These are phyloP conservation scores for Rhododendron williamsianum DNA, from an alignment of 148 eudicot genomes.

Conservation along the genomic window DNA sequence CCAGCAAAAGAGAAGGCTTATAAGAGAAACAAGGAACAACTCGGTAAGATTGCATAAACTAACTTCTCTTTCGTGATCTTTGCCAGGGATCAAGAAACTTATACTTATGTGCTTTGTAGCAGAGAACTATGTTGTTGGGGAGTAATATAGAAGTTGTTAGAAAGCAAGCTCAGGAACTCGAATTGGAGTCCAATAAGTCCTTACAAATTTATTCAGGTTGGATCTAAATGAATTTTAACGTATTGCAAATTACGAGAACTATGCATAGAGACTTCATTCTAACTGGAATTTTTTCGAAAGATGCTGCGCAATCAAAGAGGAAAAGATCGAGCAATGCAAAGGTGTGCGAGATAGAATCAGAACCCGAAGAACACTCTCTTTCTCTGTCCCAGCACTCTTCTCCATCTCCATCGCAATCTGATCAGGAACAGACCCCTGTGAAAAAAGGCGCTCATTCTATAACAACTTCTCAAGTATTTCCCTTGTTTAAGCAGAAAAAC, in stretches of 20 bases:
- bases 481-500: constrained; percentile 32
- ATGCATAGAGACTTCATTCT: neutral
- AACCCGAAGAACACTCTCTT: constrained; percentile 69
- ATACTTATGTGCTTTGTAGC: constrained; percentile 7
- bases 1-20: constrained; percentile 30
- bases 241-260: neutral
- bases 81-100: neutral
- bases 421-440: constrained; percentile 55
- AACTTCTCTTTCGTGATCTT: neutral
- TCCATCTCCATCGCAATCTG: constrained; percentile 81
- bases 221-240: neutral
- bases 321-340: constrained; percentile 41
- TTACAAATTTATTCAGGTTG: constrained; percentile 31
- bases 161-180: constrained; percentile 26
- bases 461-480: constrained; percentile 28
- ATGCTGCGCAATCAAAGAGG: constrained; percentile 44
- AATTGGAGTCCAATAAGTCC: constrained; percentile 15
- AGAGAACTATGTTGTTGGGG: constrained; percentile 42
- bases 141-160: constrained; percentile 26
- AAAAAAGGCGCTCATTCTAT: constrained; percentile 21
- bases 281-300: constrained; percentile 16
- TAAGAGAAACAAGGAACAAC: constrained; percentile 23
- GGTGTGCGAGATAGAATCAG: constrained; percentile 40
- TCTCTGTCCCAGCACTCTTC: constrained; percentile 73
- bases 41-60: constrained; percentile 22